Evolutionary conservation across 2,329 filamentous ascomycete genomes (phyloP).

Genomic region (Colletotrichum endophyticum): DNA sequence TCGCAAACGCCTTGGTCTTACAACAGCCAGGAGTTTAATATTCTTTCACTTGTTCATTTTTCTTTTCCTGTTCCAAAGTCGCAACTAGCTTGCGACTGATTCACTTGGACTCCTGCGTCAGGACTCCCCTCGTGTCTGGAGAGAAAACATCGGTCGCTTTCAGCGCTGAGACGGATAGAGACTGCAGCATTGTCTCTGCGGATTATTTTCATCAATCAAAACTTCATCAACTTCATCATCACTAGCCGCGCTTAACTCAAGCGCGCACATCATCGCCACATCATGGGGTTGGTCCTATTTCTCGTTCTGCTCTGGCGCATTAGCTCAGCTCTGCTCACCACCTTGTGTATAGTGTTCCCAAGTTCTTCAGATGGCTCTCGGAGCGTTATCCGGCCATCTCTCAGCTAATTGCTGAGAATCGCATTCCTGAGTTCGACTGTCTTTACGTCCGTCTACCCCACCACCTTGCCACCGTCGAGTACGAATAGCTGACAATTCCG

Average conservation of each 20-base stretch:
- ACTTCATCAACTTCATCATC: background rate
- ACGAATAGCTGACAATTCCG: slow-evolving; percentile 37
- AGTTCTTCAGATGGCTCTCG: slow-evolving; percentile 99
- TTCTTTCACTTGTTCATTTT: slow-evolving; percentile 20
- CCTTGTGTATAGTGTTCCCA: slow-evolving; percentile 64
- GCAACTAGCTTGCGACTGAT: slow-evolving; percentile 14
- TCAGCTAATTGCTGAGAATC: slow-evolving; percentile 96
- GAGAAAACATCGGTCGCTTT: background rate
- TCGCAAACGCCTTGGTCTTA: slow-evolving; percentile 4
- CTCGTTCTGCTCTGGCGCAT: background rate
- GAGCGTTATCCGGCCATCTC: slow-evolving; percentile 99
- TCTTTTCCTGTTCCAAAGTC: slow-evolving; percentile 9
- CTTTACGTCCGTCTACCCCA: slow-evolving; percentile 69
- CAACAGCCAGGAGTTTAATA: slow-evolving; percentile 9
- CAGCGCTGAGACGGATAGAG: background rate
- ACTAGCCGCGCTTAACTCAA: slow-evolving; percentile 3
- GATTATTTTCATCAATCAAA: background rate
- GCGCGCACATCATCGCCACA: slow-evolving; percentile 18
- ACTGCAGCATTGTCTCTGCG: background rate
- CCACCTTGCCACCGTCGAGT: slow-evolving; percentile 26
- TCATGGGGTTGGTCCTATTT: slow-evolving; percentile 31
- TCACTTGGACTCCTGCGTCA: slow-evolving; percentile 13
- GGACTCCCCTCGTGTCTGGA: slow-evolving; percentile 14
- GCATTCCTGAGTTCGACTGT: slow-evolving; percentile 98
- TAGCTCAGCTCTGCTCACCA: background rate